A percentile compares a stretch with the other conserved stretches of the same genome.
phyloP scores from a whole-genome alignment of 352 stramenopile species.

The Phytophthora europaea region DNA sequence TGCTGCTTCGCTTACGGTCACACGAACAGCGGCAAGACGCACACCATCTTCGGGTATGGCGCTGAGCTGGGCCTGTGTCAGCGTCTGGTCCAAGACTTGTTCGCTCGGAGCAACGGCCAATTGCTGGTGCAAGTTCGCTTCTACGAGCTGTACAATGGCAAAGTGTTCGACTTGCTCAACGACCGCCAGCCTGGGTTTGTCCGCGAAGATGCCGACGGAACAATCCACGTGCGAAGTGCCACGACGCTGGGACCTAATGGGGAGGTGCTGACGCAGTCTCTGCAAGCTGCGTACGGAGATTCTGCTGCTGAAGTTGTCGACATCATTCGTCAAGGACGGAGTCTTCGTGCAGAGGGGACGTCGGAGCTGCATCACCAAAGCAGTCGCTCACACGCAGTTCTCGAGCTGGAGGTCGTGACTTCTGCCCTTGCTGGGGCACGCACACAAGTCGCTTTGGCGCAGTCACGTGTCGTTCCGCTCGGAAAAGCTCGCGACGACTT shows the following conservation, averaged over 20 bases:
- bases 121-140: conserved; percentile 62
- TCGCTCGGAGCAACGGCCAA: conserved; percentile 11
- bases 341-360: conserved; percentile 47
- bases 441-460: conserved; percentile 33
- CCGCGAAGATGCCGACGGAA: conserved; percentile 53
- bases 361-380: conserved; percentile 65
- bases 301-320: conserved; percentile 33
- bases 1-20: conserved; percentile 74
- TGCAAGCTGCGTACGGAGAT: conserved; percentile 39
- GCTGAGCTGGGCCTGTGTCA: conserved; percentile 54
- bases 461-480: conserved; percentile 50
- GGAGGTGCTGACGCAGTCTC: conserved; percentile 57
- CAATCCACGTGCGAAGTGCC: conserved; percentile 60
- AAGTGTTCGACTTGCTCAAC: conserved; percentile 67
- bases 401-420: conserved; percentile 70
- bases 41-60: conserved; percentile 70
- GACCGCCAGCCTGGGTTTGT: conserved; percentile 54
- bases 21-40: conserved; percentile 71
- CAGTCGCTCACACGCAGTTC: conserved; percentile 58
- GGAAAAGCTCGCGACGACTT: conserved; percentile 63
- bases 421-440: conserved; percentile 44
- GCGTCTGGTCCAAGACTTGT: conserved; percentile 47
- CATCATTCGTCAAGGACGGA: conserved; percentile 32
- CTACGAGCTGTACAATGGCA: conserved; percentile 69
- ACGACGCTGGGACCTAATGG: conserved; percentile 52